These are phyloP conservation scores for Phytophthora citrophthora DNA, from an alignment of 352 stramenopile genomes.

Conservation along the genomic window DNA sequence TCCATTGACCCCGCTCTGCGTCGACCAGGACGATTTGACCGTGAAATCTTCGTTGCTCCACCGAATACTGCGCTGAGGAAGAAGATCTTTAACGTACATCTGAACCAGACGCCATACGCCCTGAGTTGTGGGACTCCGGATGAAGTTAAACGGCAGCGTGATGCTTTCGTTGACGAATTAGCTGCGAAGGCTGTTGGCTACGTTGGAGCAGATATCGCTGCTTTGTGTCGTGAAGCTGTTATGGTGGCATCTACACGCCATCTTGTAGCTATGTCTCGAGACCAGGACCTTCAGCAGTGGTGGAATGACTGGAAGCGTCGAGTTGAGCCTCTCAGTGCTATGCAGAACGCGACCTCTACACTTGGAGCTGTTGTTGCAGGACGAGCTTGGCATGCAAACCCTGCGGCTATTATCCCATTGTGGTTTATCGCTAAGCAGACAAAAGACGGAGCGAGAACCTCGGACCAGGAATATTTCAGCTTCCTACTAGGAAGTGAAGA, in stretches of 20 bases:
- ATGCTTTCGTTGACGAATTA: conserved; percentile 46
- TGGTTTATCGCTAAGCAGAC: conserved; percentile 67
- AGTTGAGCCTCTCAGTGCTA: conserved; percentile 39
- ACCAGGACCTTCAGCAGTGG: conserved; percentile 61
- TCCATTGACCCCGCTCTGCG: conserved; percentile 86
- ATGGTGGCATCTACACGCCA: conserved; percentile 70
- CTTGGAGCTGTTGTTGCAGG: conserved; percentile 54
- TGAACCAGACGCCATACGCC: conserved; percentile 50
- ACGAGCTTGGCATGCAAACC: conserved; percentile 65
- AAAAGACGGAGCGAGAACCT: not conserved
- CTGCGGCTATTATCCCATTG: conserved; percentile 69
- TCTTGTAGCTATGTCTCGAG: conserved; percentile 58
- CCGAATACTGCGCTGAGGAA: conserved; percentile 48
- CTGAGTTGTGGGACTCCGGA: conserved; percentile 10
- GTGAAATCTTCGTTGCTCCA: conserved; percentile 71
- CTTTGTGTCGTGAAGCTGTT: conserved; percentile 75
- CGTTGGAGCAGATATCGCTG: conserved; percentile 82
- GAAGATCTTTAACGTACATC: conserved; percentile 74
- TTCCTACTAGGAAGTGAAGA: conserved; percentile 42
- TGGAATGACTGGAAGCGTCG: conserved; percentile 66
- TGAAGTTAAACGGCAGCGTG: conserved; percentile 20
- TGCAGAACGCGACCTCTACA: conserved; percentile 26
- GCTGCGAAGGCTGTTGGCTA: conserved; percentile 69
- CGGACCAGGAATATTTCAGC: conserved; percentile 45
- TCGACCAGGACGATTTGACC: conserved; percentile 82